Evolutionary conservation across 176 grass and related monocot species (phyloP).

Genomic region (Guadua angustifolia): DNA sequence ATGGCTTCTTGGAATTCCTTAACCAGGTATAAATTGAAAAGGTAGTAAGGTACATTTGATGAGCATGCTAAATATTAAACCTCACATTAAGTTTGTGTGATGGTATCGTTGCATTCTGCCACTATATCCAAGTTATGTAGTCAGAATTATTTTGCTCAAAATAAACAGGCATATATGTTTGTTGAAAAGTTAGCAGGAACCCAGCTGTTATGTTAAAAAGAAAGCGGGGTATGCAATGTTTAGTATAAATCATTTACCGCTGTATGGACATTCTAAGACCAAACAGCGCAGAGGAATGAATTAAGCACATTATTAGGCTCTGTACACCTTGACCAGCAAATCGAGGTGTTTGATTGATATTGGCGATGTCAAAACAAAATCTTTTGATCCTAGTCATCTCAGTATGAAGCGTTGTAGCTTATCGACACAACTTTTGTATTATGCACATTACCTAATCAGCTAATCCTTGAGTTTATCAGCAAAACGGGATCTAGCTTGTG

Average conservation of each 20-base stretch:
- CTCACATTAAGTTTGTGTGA: not conserved
- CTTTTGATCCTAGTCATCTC: not conserved
- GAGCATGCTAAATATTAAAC: not conserved
- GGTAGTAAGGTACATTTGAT: not conserved
- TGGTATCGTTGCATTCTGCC: not conserved
- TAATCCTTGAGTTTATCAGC: conserved; percentile 4
- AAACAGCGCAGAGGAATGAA: not conserved
- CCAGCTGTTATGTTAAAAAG: too few species aligned
- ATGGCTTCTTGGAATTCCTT: conserved; percentile 85
- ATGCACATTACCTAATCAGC: not conserved
- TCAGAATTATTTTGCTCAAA: too few species aligned
- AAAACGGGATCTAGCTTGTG: not conserved
- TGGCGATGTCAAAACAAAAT: not conserved
- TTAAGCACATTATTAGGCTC: conserved; percentile 1
- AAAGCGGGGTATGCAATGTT: too few species aligned
- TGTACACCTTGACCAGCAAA: not conserved
- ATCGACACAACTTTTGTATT: not conserved
- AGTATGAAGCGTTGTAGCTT: not conserved
- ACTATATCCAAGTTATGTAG: not conserved
- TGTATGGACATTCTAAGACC: not conserved
- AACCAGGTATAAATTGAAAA: conserved; percentile 69
- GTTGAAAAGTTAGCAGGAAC: too few species aligned
- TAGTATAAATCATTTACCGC: too few species aligned
- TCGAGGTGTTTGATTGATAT: conserved; percentile 23
- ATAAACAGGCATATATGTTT: too few species aligned